Conservation (phyloP, 139 green algal species). For the Chlorella sp. region DNA sequence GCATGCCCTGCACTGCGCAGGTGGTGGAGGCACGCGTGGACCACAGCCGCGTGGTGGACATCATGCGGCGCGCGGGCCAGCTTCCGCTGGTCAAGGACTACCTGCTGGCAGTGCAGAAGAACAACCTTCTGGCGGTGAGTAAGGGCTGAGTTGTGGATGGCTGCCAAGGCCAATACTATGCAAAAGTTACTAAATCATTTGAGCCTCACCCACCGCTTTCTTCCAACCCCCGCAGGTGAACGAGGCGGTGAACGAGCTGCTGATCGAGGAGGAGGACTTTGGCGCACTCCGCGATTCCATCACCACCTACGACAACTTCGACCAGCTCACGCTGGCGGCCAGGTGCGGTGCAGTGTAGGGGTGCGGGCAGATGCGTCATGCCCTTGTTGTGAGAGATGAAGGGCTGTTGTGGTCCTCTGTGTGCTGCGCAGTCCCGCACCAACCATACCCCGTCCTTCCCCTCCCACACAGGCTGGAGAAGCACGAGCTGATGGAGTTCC, state of each 20-base stretch:
- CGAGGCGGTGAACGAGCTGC: constrained; percentile 95
- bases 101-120: constrained; percentile 85
- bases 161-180: no score
- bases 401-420: no score
- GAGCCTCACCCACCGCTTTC: constrained; percentile 80
- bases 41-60: constrained; percentile 92
- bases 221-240: constrained; percentile 69
- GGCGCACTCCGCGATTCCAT: constrained; percentile 80
- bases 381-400: no score
- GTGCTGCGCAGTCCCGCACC: not conserved
- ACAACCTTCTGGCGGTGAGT: constrained; percentile 38
- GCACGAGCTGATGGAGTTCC: constrained; percentile 98
- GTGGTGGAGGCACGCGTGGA: constrained; percentile 94
- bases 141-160: not conserved
- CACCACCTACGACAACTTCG: constrained; percentile 97
- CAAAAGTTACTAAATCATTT: no score
- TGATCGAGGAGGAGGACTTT: constrained; percentile 98
- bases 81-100: constrained; percentile 95
- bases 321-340: constrained; percentile 80
- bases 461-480: constrained; percentile 78
- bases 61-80: constrained; percentile 88
- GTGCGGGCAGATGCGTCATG: not conserved
- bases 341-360: not conserved
- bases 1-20: constrained; percentile 19
- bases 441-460: not conserved